phyloP scores from a whole-genome alignment of 495 filamentous ascomycete species.

The Penicillium soppii region DNA sequence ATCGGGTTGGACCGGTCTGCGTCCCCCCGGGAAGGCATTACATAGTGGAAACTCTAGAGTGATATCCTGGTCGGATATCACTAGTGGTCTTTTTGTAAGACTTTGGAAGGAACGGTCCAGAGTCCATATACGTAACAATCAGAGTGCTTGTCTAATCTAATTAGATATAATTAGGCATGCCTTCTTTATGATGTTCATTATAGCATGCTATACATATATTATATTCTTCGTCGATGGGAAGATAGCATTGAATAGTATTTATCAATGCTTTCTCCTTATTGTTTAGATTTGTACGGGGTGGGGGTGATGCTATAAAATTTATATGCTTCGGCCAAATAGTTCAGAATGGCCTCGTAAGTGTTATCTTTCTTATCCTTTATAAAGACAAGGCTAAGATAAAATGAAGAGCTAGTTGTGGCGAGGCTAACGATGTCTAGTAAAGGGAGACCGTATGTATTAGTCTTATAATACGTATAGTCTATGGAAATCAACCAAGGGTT shows the following conservation, averaged over 20 bases:
- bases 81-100: too few species aligned
- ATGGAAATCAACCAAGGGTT: conserved; percentile 7
- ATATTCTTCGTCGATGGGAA: not conserved
- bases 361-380: conserved; percentile 3
- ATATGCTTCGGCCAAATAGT: not conserved
- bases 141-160: not conserved
- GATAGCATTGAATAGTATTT: not conserved
- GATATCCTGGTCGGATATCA: too few species aligned
- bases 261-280: conserved; percentile 3
- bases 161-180: not conserved
- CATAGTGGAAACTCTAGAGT: too few species aligned
- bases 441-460: conserved; percentile 17
- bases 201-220: not conserved
- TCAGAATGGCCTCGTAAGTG: not conserved
- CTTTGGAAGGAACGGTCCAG: too few species aligned
- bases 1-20: too few species aligned
- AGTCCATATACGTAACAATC: too few species aligned
- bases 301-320: not conserved
- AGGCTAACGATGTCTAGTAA: conserved; percentile 17
- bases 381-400: conserved; percentile 13
- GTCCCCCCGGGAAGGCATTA: too few species aligned
- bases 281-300: not conserved
- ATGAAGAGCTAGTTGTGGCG: conserved; percentile 2
- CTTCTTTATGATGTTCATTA: not conserved
- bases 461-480: conserved; percentile 19